These are phyloP conservation scores for Lasiodiplodia sp. DNA, from an alignment of 2,329 filamentous ascomycete species.

Conservation along the genomic window DNA sequence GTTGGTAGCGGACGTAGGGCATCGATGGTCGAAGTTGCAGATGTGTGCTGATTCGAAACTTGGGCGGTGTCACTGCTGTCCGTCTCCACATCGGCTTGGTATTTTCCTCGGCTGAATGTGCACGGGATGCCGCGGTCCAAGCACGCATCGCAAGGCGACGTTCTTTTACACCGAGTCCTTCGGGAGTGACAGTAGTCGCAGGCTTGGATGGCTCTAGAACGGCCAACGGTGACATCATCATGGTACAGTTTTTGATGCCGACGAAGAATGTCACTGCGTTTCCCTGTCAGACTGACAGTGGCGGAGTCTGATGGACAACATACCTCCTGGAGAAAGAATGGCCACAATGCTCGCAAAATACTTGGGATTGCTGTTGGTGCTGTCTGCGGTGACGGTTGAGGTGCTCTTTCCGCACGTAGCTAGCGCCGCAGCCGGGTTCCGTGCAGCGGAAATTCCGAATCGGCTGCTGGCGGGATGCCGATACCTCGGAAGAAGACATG, in stretches of 20 bases:
- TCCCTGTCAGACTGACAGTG: neutral
- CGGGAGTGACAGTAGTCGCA: conserved; percentile 1
- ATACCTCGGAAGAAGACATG: neutral
- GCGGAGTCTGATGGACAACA: neutral
- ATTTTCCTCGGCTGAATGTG: neutral
- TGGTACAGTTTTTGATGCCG: conserved; percentile 2
- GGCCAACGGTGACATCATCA: neutral
- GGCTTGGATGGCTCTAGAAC: neutral
- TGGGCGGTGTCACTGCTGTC: neutral
- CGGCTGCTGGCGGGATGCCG: neutral
- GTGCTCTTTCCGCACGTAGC: conserved; percentile 11
- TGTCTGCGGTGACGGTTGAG: conserved; percentile 5
- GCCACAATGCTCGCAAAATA: neutral
- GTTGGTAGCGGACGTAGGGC: neutral
- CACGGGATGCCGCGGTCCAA: neutral
- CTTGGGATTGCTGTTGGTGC: neutral
- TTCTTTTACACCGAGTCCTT: neutral
- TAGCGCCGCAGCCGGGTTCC: conserved; percentile 6
- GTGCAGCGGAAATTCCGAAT: neutral
- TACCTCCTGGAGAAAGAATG: neutral
- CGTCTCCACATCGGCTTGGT: neutral
- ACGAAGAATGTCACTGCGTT: neutral
- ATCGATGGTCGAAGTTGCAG: neutral
- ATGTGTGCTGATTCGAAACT: too few species aligned
- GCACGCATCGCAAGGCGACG: neutral